Conservation (phyloP, 2,329 filamentous ascomycete genomes). For the Nemania serpens region DNA sequence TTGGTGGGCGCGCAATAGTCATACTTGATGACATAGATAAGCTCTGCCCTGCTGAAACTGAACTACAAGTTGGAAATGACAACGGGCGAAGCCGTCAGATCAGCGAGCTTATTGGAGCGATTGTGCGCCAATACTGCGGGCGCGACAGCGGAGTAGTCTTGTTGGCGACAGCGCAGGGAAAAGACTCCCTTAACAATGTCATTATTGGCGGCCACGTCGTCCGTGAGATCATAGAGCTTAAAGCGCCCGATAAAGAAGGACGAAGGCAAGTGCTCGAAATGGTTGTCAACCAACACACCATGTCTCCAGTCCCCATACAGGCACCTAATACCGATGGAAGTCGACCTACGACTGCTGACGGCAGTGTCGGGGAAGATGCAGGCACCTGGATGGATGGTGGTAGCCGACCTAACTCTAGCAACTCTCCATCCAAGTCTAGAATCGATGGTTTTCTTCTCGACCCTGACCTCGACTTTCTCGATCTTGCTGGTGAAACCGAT, state of each 20-base stretch:
- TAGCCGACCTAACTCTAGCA: conserved; percentile 57
- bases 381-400: conserved; percentile 77
- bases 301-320: conserved; percentile 45
- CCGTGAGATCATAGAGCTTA: conserved; percentile 85
- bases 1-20: conserved; percentile 82
- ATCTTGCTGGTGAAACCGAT: conserved; percentile 91
- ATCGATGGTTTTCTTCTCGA: conserved; percentile 74
- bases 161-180: conserved; percentile 87
- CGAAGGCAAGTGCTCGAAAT: conserved; percentile 82
- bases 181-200: conserved; percentile 89
- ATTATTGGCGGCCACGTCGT: conserved; percentile 91
- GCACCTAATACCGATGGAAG: conserved; percentile 51
- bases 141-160: conserved; percentile 81
- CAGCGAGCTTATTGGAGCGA: conserved; percentile 83
- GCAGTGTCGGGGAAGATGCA: conserved; percentile 57
- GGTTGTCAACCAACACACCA: conserved; percentile 64
- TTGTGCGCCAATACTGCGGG: conserved; percentile 83
- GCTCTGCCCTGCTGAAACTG: conserved; percentile 90
- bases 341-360: conserved; percentile 61
- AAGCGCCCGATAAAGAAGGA: conserved; percentile 91
- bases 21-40: conserved; percentile 93
- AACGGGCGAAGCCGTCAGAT: conserved; percentile 92
- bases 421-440: conserved; percentile 40
- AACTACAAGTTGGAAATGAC: conserved; percentile 90
- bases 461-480: conserved; percentile 82